Evolutionary conservation across 441 rosid species (phyloP), one percentile per base, ranked within the genome.

Genomic region (Syzygium syzygioides): DNA sequence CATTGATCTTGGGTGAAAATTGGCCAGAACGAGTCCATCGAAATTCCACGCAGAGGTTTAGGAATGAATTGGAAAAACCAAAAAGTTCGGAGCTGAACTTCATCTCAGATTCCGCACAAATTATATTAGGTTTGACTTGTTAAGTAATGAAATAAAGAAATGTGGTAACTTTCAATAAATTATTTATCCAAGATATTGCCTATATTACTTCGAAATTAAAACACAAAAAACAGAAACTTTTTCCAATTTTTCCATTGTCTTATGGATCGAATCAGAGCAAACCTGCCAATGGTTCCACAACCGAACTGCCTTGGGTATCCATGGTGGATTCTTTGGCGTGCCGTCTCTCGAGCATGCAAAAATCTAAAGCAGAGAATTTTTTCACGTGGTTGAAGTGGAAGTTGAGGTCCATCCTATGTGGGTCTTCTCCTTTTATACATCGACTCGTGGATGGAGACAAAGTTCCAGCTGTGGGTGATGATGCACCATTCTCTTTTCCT

Each of bases 21-120:
- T 59, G 1, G 3, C 1, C 14, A 2, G 6, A 26, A 25, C 1
- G 3, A 26, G 7, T 59, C 26, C 3, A 10, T 26, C 2, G 2
- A 11, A 59, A 59, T 25, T 26, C 26, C 6, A 1, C 4, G 4
- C 30, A 12, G 26, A 59, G 15, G 2, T 59, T 59, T 26, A 13
- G 7, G 64, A 54, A 8, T 5, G 6, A 54, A 54, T 54, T 54
- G 56, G 6, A 54, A 54, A 17, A 15, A 54, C 1, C 0, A 6
- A 17, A 15, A 54, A 26, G 56, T 54, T 54, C 2, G 13, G 4
- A 1, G 13, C 28, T 9, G 60, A 56, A 60, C 28, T 60, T 60
- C n/a, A 62, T n/a, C 20, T n/a, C 4, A 3, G 11, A 9, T n/a
- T n/a, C 68, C 15, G 37, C 10, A 7, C 37, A 66, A 32, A 30